Evolutionary conservation across 208 protist species (phyloP), one percentile per base, ranked within the genome.

Genomic region (Wallacemonas rigidus): DNA sequence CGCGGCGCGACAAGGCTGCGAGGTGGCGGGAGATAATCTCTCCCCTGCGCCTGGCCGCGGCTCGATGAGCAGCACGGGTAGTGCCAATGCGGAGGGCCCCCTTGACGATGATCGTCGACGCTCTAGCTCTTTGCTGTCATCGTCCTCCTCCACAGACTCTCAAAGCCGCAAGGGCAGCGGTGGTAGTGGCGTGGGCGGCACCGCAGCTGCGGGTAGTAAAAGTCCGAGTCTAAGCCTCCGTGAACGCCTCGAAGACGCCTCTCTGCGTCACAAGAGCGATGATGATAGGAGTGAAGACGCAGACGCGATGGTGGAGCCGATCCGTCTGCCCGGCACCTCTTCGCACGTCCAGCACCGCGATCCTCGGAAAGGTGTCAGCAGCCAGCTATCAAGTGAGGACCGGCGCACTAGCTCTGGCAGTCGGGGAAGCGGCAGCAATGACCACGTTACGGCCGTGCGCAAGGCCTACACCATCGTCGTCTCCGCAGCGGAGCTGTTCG

Each of bases 381-480:
- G 40, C 60, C 60, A 8, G 38, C 60, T 1, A 5, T 65, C 60
- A 14, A 65, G 60, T 15, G 56, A 3, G 5, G 56, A 50, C 14
- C 56, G 56, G 26, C 56, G 35, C 26, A 38, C 6, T 15, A 62
- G 56, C 26, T n/a, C 2, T n/a, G 56, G 56, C 6, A n/a, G 56
- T n/a, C 56, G 35, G 36, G 43, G 56, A 1, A 41, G 56, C 26
- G 60, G 60, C 43, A 65, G 15, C 40, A 45, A 26, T 12, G 60
- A 48, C 60, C 44, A 41, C 40, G 40, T 65, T 5, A 53, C 60
- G 2, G 11, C 60, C 26, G 40, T 65, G 60, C 60, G 60, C 60
- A 65, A 65, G 60, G 60, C 60, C 4, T 65, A 65, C 60, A 65
- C 60, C n/a, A 41, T 65, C 12, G 60, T 65, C 11, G 60, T 65